Evolutionary conservation across 192 early-diverging fungal genomes (phyloP), one percentile per base, ranked within the genome.

Genomic region (Blastocladiella britannica): DNA sequence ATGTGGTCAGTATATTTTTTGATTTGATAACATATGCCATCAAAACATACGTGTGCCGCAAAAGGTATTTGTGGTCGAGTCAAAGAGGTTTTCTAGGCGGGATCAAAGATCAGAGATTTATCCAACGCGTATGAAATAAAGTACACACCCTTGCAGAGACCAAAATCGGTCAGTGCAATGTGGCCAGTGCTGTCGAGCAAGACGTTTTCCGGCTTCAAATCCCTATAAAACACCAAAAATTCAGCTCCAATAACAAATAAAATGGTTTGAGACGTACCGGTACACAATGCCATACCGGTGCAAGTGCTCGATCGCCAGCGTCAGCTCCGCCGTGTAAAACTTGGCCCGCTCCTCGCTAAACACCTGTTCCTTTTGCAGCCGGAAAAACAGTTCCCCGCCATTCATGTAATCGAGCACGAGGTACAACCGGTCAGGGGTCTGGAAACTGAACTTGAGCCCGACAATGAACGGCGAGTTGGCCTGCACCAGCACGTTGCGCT

Each of bases 181-280:
- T 97, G 91, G 47, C 91, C 93, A 26, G 82, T 83, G 68, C 83
- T 87, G 74, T 93, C 93, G n/a, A 95, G 68, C 23, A 94, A 71
- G 55, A 94, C 90, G 68, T 94, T 97, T 67, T 96, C 91, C 20
- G 89, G 93, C 70, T 93, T 96, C 28, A 91, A 73, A 66, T 95
- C 90, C 53, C 89, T 87, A 86, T 28, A 97, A 47, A 30, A n/a
- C n/a, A n/a, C n/a, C 25, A 53, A 53, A 15, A 26, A 47, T 4
- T 28, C 22, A 56, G 2, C 25, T 7, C 9, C 47, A 51, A 51
- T 51, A 15, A 51, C 9, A 51, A 51, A 51, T n/a, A n/a, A 15
- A n/a, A 51, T 51, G 47, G 54, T 58, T 58, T 15, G n/a, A n/a
- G n/a, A n/a, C 22, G 26, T 61, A 76, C 62, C 74, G 52, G 60